Base-by-base conservation (phyloP, 192 early-diverging fungal species). In the Spizellomyces sp. region DNA sequence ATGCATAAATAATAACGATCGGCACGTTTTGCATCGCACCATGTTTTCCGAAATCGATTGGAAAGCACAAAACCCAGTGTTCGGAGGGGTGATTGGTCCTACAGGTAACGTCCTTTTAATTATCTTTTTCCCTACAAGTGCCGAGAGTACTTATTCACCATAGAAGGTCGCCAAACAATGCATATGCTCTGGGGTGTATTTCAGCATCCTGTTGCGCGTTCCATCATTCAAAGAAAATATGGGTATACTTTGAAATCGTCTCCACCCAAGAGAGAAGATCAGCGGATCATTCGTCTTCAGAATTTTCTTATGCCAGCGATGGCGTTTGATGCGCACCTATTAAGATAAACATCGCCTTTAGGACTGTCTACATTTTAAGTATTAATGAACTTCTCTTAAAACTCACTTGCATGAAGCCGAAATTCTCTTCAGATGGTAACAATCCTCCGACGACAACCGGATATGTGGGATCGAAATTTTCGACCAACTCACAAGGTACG, bases 121-220 rank as follows among this genome's bases (percentile, higher is more conserved):
- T 71, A 65, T 15, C 58, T 21, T 17, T 4, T 0, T 42, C 48
- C 7, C 19, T 15, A 9, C 3, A 75, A 62, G 12, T 10, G 22
- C 48, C 17, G 0, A 68, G 27, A 55, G 14, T 50, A 3, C 48
- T 6, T 5, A 50, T 61, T 36, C 78, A 87, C 90, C 95, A 75
- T 92, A 98, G 67, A 98, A 89, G 0, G 94, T 93, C 7, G 95
- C 98, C 63, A 95, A 78, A 84, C 98, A 98, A 87, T 99, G 98
- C 98, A 99, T 98, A 76, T 99, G 98, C 80, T 98, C 94, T 14
- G 98, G 98, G 8, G 98, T 96, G 79, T 99, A 99, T 80, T 99
- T 99, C 46, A 99, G 87, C 95, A 99, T 96, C 43, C 95, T 86
- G 80, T 97, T 98, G 48, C 95, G 19, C 43, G 88, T 67, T 89